phyloP scores from a whole-genome alignment of 345 rosid genomes.

The Populus pruinosa region DNA sequence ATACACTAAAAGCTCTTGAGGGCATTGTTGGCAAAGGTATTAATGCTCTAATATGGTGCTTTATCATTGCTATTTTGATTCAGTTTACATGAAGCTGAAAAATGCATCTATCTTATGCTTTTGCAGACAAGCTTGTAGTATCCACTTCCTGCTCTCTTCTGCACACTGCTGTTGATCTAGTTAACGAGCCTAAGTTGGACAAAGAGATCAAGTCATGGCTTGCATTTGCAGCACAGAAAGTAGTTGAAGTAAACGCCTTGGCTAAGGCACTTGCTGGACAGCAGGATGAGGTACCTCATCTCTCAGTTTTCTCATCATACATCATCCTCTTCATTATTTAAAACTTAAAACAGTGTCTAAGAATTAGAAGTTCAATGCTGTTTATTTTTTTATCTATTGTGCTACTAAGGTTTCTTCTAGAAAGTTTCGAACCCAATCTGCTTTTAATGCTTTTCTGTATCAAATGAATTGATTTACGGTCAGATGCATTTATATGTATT shows the following conservation, averaged over 20 bases:
- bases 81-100: background rate
- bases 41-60: background rate
- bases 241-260: conserved; percentile 87
- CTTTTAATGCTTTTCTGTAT: background rate
- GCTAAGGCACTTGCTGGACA: conserved; percentile 83
- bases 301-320: background rate
- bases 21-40: conserved; percentile 87
- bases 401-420: background rate
- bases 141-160: conserved; percentile 98
- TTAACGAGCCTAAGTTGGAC: conserved; percentile 81
- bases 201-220: conserved; percentile 94
- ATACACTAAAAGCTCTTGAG: conserved; percentile 52
- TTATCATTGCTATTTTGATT: background rate
- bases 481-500: background rate
- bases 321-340: background rate
- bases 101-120: conserved; percentile 1
- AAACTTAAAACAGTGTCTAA: background rate
- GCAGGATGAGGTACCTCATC: conserved; percentile 60
- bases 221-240: conserved; percentile 96
- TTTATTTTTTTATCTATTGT: background rate
- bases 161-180: conserved; percentile 91
- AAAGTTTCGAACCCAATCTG: background rate
- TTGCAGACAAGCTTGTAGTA: conserved; percentile 83
- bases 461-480: background rate
- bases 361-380: background rate